phyloP scores from a whole-genome alignment of 1,284 basidiomycete genomes.

The Cryptococcus maquisensis region DNA sequence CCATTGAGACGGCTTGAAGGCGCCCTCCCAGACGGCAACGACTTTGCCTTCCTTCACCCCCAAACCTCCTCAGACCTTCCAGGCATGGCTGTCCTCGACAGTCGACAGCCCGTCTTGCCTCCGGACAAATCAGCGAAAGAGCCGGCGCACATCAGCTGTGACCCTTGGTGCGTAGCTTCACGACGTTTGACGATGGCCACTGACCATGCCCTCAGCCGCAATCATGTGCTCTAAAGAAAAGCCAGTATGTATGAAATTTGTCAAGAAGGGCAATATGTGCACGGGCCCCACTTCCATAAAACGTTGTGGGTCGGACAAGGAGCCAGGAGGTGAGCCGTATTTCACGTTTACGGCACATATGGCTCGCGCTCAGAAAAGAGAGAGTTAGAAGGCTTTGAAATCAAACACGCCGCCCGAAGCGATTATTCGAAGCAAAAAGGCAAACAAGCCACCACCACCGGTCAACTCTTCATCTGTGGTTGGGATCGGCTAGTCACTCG shows the following conservation, averaged over 20 bases:
- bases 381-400: too few species aligned
- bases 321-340: conserved; percentile 18
- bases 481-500: too few species aligned
- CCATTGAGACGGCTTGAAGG: too few species aligned
- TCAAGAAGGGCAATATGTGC: neutral
- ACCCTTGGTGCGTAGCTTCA: neutral
- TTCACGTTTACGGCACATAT: neutral
- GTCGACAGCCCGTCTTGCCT: neutral
- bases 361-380: too few species aligned
- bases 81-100: neutral
- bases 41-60: too few species aligned
- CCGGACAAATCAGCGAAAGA: neutral
- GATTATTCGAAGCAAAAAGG: too few species aligned
- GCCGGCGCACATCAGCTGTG: neutral
- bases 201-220: neutral
- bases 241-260: neutral
- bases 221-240: conserved; percentile 1
- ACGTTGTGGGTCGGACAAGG: conserved; percentile 23
- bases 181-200: neutral
- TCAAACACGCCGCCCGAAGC: too few species aligned
- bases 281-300: neutral
- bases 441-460: too few species aligned
- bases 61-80: too few species aligned
- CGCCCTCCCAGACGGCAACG: too few species aligned
- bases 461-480: too few species aligned